Evolutionary conservation across 805 yeast species (phyloP), one percentile per base, ranked within the genome.

Genomic region (Hanseniaspora opuntiae): DNA sequence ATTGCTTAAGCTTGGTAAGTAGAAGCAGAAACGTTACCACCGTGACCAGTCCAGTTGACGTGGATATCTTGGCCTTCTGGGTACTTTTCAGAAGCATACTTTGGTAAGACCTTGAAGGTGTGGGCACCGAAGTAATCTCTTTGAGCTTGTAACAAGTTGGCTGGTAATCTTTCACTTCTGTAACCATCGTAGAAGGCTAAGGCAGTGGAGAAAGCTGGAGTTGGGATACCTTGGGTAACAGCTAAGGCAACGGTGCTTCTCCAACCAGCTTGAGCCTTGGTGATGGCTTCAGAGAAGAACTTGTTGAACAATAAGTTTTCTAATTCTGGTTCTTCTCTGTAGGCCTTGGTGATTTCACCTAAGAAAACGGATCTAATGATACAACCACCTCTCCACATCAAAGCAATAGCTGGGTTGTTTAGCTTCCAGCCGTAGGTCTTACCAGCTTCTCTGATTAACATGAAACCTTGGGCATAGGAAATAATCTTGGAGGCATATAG

Each of bases 321-420:
- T 67, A 90, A 77, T 61, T 88, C 83, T 71, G 96, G 95, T 76
- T 83, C 76, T 71, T 84, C 81, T 74, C 93, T 86, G 84, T 83
- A 90, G 62, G 98, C 98, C 69, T 86, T 71, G 62, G 98, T 90
- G 74, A 90, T 90, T 73, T 90, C 97, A 68, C 82, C 97, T 68
- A 90, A 78, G 85, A 90, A 90, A 60, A 90, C 97, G 56, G 98
- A 90, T 80, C 97, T 86, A 75, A 90, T 90, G 73, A 90, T 90
- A 80, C 98, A 90, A 65, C 98, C 98, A 77, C 98, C 98, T 81
- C 98, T 84, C 98, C 98, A 90, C 97, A 90, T 90, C 66, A 93
- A 80, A 63, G 97, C 97, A 65, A 93, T 93, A 57, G 95, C 93
- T 64, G 97, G 96, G 82, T 86, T 85, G 84, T 90, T 93, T 70